These are phyloP conservation scores for Taxillus chinensis DNA, from an alignment of 164 flowering plant species.

Conservation along the genomic window DNA sequence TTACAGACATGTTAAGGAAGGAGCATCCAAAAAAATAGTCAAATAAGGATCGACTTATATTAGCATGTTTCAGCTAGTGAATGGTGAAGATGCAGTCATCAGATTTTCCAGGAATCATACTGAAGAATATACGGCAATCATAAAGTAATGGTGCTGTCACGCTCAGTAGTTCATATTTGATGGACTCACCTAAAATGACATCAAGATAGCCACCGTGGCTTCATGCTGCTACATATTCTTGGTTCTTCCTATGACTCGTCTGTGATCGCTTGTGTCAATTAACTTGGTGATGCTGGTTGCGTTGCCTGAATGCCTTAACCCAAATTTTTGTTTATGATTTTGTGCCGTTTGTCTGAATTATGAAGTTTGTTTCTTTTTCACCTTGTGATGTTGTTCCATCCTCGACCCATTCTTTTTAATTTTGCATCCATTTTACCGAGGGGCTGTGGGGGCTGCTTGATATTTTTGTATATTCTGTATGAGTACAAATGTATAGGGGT, in stretches of 20 bases:
- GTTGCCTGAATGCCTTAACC: slow-evolving; percentile 4
- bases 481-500: too few species aligned
- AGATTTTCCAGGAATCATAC: not conserved
- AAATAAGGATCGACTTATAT: slow-evolving; percentile 14
- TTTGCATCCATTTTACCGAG: too few species aligned
- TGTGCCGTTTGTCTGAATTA: not conserved
- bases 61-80: slow-evolving; percentile 2
- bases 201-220: not conserved
- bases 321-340: slow-evolving; percentile 5
- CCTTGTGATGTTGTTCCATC: not conserved
- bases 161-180: not conserved
- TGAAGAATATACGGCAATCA: not conserved
- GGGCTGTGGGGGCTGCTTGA: too few species aligned
- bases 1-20: slow-evolving; percentile 51
- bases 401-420: not conserved
- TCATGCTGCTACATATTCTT: not conserved
- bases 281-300: not conserved
- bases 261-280: slow-evolving; percentile 10
- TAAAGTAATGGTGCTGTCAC: slow-evolving; percentile 2
- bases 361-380: not conserved
- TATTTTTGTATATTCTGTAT: too few species aligned
- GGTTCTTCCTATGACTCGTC: slow-evolving; percentile 3
- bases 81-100: not conserved
- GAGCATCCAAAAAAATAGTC: slow-evolving; percentile 35
- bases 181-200: not conserved